Base-by-base conservation (phyloP, 345 rosid species). In the Cardamine occulta region DNA sequence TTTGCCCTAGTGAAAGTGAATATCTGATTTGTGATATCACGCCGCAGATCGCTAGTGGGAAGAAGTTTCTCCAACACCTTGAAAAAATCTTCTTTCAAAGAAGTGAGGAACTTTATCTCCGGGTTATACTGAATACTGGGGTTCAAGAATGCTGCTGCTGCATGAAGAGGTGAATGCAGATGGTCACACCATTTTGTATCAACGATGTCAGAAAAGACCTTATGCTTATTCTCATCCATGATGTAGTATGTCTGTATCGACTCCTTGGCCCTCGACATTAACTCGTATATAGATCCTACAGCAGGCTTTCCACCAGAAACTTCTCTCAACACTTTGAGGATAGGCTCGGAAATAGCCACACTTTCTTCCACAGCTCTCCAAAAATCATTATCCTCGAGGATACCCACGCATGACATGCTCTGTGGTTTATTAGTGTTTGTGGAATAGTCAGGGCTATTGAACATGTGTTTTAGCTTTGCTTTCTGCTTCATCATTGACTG, bases 281-380 rank as follows among this genome's bases (percentile, higher is more conserved):
- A 82, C 82, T 92, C 97, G 13, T 92, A 92, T 32, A 92, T 86
- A 52, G 85, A 88, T 42, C 96, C 96, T 48, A 90, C 82, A 8
- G 88, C 86, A 23, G 91, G 92, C 79, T 85, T 92, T 47, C 96
- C 96, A 28, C 87, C 91, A 8, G 91, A 86, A 23, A 90, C 96
- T 84, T 90, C 96, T 80, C 96, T 86, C 86, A 90, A 74, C 37
- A 87, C 96, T 80, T 82, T 87, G 35, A 92, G 82, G 66, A 92
- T 87, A 54, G 97, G 97, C 82, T 92, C 97, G 1, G 93, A 88
- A 58, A 92, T 85, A 68, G 97, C 97, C 18, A 92, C 97, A 40
- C 89, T 78, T 73, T 92, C 97, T 76, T 88, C 96, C 68, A 83
- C 82, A 17, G 96, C 88, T 79, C 88, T 88, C 94, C 97, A 90